Percentiles rank a stretch among this genome's conserved stretches.
phyloP scores from a whole-genome alignment of 2,329 filamentous ascomycete species.

The Calonectria hawksworthii region DNA sequence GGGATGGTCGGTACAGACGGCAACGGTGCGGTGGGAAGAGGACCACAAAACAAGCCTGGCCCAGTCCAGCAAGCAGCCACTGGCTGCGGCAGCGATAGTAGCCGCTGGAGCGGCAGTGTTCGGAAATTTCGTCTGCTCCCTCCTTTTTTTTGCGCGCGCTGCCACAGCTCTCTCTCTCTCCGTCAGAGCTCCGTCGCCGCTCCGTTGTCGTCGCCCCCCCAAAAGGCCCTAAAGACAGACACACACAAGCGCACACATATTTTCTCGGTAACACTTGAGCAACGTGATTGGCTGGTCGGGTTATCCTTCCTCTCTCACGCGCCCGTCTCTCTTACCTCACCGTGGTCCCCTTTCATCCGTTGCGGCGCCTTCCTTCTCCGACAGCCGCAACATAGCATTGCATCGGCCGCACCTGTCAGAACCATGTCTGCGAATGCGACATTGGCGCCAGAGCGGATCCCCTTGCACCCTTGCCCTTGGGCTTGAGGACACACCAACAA shows the following conservation, averaged over 20 bases:
- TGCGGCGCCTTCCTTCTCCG: slow-evolving; percentile 9
- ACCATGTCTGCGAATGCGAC: slow-evolving; percentile 22
- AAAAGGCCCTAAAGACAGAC: neutral
- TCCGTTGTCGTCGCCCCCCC: too few species aligned
- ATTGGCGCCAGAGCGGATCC: slow-evolving; percentile 19
- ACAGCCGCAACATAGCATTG: slow-evolving; percentile 22
- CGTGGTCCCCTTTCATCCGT: slow-evolving; percentile 25
- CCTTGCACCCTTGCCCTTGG: neutral
- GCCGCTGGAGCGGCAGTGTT: slow-evolving; percentile 12
- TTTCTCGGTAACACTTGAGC: neutral
- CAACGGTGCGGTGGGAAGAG: slow-evolving; percentile 26
- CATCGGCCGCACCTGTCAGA: slow-evolving; percentile 11
- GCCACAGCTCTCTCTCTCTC: neutral
- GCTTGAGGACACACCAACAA: neutral
- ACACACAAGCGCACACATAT: neutral
- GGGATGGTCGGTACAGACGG: slow-evolving; percentile 40
- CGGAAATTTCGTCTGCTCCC: slow-evolving; percentile 22
- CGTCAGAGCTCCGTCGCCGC: neutral
- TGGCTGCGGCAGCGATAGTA: slow-evolving; percentile 8
- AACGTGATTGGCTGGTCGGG: neutral
- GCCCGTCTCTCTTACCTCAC: neutral
- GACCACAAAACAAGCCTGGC: slow-evolving; percentile 23
- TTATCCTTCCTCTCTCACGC: neutral
- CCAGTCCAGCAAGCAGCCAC: slow-evolving; percentile 17
- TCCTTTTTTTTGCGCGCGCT: neutral